phyloP scores from a whole-genome alignment of 2,329 filamentous ascomycete species.

The Tolypocladium ovalisporum region DNA sequence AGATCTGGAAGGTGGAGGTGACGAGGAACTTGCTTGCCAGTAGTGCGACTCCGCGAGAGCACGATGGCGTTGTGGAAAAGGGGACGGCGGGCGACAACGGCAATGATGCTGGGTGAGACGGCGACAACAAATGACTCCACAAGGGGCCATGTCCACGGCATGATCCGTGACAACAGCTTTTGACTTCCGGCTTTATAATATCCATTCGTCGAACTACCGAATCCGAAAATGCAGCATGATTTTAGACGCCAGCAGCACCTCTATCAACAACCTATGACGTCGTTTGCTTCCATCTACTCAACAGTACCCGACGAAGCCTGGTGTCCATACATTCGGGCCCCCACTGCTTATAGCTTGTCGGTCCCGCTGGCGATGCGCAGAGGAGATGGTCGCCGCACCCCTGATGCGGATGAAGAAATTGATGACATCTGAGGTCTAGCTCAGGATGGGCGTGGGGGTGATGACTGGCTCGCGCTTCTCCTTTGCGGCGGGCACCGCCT shows the following conservation, averaged over 20 bases:
- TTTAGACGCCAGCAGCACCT: neutral
- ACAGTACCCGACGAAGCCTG: neutral
- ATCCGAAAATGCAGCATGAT: neutral
- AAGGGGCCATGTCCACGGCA: neutral
- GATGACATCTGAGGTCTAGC: neutral
- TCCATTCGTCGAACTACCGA: neutral
- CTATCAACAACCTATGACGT: neutral
- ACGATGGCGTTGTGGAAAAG: neutral
- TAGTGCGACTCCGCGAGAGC: conserved; percentile 13
- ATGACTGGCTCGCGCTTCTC: neutral
- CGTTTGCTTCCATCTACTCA: neutral
- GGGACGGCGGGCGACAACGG: neutral
- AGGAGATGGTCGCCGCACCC: neutral
- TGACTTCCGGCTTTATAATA: too few species aligned
- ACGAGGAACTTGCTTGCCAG: conserved; percentile 25
- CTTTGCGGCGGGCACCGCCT: neutral
- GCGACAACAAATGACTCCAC: neutral
- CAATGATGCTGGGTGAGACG: neutral
- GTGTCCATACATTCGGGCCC: neutral
- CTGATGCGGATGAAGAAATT: neutral
- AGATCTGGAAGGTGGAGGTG: conserved; percentile 21
- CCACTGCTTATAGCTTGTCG: neutral
- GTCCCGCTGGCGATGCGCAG: neutral
- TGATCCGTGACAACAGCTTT: neutral
- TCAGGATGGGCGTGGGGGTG: neutral